Conservation (phyloP, 768 basidiomycete species). For the Amylocystis lapponica region DNA sequence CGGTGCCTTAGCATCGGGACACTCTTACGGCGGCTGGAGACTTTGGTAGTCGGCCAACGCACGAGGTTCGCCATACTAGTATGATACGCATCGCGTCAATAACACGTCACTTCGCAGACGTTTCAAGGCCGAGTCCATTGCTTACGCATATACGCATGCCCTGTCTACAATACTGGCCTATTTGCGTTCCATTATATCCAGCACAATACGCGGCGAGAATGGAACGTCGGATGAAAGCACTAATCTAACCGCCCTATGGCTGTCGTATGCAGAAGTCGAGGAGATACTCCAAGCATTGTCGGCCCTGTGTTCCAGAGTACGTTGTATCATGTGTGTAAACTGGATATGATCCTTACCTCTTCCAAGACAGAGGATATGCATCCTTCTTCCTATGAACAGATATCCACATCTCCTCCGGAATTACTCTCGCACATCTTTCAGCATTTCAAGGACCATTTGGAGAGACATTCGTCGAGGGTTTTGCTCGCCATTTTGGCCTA, state of each 20-base stretch:
- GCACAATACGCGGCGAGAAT: not conserved
- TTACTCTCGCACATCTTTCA: slow-evolving; percentile 61
- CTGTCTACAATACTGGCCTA: slow-evolving; percentile 49
- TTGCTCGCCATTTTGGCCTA: slow-evolving; percentile 58
- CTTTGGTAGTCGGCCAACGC: slow-evolving; percentile 41
- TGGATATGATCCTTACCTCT: too few relatives aligned
- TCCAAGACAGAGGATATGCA: not conserved
- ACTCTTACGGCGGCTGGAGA: slow-evolving; percentile 60
- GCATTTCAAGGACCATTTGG: slow-evolving; percentile 47
- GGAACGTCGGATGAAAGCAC: not conserved
- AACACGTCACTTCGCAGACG: too few relatives aligned
- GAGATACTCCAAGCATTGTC: slow-evolving; percentile 38
- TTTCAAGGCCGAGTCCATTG: slow-evolving; percentile 6
- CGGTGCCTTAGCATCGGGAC: slow-evolving; percentile 69
- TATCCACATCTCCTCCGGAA: slow-evolving; percentile 29
- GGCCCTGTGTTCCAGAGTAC: slow-evolving; percentile 54
- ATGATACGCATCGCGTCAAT: slow-evolving; percentile 7
- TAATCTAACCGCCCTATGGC: slow-evolving; percentile 19
- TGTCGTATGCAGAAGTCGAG: slow-evolving; percentile 18
- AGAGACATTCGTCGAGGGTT: slow-evolving; percentile 41
- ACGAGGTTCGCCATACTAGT: too few relatives aligned
- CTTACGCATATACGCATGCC: slow-evolving; percentile 63
- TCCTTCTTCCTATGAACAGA: slow-evolving; percentile 3
- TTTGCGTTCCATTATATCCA: slow-evolving; percentile 34
- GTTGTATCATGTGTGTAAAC: slow-evolving; percentile 20